Conservation (phyloP, 352 stramenopile genomes). For the Salisapilia sapeloensis region DNA sequence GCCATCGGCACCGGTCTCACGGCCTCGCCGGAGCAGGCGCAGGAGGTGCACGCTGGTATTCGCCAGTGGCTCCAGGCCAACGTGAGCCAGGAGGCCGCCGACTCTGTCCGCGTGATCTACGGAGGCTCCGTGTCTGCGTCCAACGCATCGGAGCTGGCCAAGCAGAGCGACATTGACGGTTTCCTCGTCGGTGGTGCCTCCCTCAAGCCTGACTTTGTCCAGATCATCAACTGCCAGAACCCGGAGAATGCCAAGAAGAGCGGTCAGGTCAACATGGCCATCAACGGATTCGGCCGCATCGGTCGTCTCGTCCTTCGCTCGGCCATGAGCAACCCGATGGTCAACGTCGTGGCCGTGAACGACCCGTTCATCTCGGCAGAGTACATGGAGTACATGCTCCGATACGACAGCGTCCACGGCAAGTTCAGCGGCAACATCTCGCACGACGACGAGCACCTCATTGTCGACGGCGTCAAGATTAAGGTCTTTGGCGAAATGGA, state of each 20-base stretch:
- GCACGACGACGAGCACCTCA: conserved; percentile 76
- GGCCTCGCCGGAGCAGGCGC: conserved; percentile 94
- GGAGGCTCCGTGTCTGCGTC: conserved; percentile 88
- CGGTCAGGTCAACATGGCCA: conserved; percentile 86
- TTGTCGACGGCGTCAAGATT: conserved; percentile 88
- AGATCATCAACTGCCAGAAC: conserved; percentile 92
- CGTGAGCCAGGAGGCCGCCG: conserved; percentile 81
- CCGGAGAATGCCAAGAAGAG: conserved; percentile 25
- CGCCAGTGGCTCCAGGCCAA: conserved; percentile 88
- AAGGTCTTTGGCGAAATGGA: conserved; percentile 90
- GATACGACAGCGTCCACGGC: conserved; percentile 88
- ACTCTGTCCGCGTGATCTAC: conserved; percentile 94
- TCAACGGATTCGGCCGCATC: conserved; percentile 99
- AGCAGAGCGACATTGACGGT: conserved; percentile 95
- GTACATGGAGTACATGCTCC: conserved; percentile 95
- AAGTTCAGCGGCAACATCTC: conserved; percentile 75
- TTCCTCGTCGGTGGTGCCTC: conserved; percentile 96
- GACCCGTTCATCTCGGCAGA: conserved; percentile 91
- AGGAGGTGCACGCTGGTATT: conserved; percentile 94
- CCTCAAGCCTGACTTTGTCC: conserved; percentile 93
- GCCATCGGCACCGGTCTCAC: conserved; percentile 96
- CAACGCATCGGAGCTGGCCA: conserved; percentile 88
- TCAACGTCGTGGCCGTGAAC: conserved; percentile 89
- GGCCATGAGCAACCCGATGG: conserved; percentile 70
- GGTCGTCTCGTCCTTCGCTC: conserved; percentile 92